A percentile compares a stretch with the other conserved stretches of the same genome.
Evolutionary conservation across 2,329 filamentous ascomycete genomes (phyloP).

Genomic region (Diaporthe caulivora): DNA sequence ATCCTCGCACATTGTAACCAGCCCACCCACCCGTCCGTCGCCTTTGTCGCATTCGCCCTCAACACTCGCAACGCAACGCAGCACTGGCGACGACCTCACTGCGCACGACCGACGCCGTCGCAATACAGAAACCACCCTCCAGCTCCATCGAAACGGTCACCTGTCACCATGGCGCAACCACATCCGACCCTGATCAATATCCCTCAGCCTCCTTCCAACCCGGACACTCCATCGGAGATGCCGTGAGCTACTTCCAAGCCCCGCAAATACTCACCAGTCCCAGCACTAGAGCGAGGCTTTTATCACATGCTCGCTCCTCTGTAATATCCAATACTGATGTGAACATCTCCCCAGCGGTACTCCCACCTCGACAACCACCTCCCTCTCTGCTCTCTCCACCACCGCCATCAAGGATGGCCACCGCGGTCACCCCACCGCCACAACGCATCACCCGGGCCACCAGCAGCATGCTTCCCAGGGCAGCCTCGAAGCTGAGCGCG

Average conservation of each 20-base stretch:
- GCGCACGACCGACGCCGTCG: background rate
- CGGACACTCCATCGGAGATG: conserved; percentile 88
- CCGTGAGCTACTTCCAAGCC: conserved; percentile 71
- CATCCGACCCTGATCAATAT: conserved; percentile 84
- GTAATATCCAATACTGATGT: background rate
- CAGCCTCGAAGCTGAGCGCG: conserved; percentile 90
- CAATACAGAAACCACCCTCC: background rate
- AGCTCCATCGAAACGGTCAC: background rate
- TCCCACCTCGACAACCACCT: conserved; percentile 91
- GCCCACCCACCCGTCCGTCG: background rate
- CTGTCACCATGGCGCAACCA: conserved; percentile 47
- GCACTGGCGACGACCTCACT: conserved; percentile 1
- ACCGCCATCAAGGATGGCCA: conserved; percentile 98
- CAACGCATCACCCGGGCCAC: conserved; percentile 67
- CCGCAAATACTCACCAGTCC: background rate
- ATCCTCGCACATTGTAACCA: no score
- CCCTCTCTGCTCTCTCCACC: conserved; percentile 90
- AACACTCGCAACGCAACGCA: background rate
- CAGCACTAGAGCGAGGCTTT: background rate
- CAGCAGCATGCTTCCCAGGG: conserved; percentile 73
- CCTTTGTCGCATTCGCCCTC: background rate
- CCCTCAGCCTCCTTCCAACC: conserved; percentile 83
- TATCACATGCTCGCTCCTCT: background rate
- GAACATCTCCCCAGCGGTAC: conserved; percentile 74
- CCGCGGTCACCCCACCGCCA: conserved; percentile 79